These are phyloP conservation scores for Oropetium thomaeum DNA, from an alignment of 176 grass and related monocot genomes.

Conservation along the genomic window DNA sequence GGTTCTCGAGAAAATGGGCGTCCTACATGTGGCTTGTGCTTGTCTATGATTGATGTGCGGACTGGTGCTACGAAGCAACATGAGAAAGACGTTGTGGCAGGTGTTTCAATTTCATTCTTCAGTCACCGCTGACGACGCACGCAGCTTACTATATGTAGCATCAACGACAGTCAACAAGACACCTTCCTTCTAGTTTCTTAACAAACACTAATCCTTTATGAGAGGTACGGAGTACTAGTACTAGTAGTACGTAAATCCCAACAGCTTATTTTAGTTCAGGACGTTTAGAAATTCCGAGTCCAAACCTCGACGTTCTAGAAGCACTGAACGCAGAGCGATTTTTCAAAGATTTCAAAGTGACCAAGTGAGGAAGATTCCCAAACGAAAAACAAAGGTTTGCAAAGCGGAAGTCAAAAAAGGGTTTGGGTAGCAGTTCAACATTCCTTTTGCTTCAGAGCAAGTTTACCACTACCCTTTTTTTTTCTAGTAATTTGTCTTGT, in stretches of 20 bases:
- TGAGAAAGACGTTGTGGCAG: background rate
- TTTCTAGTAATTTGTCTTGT: background rate
- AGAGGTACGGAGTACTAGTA: no score
- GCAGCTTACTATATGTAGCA: no score
- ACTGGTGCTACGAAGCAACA: background rate
- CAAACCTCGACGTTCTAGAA: background rate
- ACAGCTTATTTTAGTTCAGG: no score
- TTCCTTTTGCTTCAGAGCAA: background rate
- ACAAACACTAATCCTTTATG: background rate
- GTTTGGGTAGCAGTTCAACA: background rate
- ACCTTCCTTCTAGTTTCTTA: background rate
- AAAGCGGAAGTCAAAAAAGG: background rate
- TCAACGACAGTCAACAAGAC: no score
- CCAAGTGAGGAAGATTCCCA: no score
- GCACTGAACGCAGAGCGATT: background rate
- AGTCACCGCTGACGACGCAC: background rate
- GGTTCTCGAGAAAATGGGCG: background rate
- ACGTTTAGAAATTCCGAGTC: background rate
- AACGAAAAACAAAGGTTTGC: no score
- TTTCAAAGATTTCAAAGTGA: background rate
- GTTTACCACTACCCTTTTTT: background rate
- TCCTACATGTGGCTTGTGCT: background rate
- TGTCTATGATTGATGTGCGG: background rate
- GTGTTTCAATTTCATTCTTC: no score
- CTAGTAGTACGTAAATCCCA: no score